A percentile compares a stretch with the other conserved stretches of the same genome.
Conservation (phyloP, 495 filamentous ascomycete species). For the Amorphotheca resinae region DNA sequence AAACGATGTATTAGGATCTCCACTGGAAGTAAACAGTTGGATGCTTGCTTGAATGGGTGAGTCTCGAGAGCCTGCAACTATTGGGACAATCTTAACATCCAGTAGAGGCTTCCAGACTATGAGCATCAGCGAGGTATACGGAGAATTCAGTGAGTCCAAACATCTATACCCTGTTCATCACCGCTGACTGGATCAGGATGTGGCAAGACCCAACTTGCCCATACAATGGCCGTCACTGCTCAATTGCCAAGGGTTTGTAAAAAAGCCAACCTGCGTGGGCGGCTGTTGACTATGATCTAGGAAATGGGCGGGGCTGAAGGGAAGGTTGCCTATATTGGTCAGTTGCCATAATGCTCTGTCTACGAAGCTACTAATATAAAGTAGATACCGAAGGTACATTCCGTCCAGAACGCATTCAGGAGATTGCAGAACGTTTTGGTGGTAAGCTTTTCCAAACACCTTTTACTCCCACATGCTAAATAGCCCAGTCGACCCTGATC, state of each 20-base stretch:
- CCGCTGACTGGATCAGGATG: constrained; percentile 29
- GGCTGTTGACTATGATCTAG: constrained; percentile 21
- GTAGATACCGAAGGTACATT: constrained; percentile 70
- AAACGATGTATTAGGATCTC: constrained; percentile 58
- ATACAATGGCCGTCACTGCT: constrained; percentile 59
- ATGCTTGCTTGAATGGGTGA: constrained; percentile 57
- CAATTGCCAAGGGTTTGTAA: constrained; percentile 33
- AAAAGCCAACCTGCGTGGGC: neutral
- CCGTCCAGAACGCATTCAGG: constrained; percentile 51
- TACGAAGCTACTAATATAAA: constrained; percentile 1
- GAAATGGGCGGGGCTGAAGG: constrained; percentile 64
- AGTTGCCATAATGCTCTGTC: neutral
- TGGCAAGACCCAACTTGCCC: constrained; percentile 60
- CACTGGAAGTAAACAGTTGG: constrained; percentile 66
- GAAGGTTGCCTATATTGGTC: constrained; percentile 66
- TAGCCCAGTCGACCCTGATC: constrained; percentile 17
- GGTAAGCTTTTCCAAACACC: constrained; percentile 21
- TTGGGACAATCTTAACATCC: neutral
- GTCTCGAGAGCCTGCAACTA: constrained; percentile 13
- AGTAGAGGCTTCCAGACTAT: constrained; percentile 64
- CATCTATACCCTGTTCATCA: neutral
- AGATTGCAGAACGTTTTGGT: constrained; percentile 67
- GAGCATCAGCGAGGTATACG: constrained; percentile 67
- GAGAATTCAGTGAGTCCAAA: constrained; percentile 49
- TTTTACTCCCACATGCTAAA: neutral